phyloP scores from a whole-genome alignment of 2,329 filamentous ascomycete genomes.

The Ophiostoma australiae region DNA sequence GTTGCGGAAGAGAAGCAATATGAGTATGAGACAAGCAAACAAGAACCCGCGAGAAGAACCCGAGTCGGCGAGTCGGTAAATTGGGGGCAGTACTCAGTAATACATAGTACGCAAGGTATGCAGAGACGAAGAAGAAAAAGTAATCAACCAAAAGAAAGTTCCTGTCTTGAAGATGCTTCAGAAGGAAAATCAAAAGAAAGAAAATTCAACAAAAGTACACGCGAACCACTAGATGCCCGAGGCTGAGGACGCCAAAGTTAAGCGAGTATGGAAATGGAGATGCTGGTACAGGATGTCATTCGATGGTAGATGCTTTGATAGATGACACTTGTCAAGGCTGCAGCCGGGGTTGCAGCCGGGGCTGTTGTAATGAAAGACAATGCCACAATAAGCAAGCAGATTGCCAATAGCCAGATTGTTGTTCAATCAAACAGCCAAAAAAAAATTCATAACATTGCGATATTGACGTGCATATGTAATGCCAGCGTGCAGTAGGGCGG shows the following conservation, averaged over 20 bases:
- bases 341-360: neutral
- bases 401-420: neutral
- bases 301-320: neutral
- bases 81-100: neutral
- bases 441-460: too few species aligned
- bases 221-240: neutral
- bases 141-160: neutral
- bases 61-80: slow-evolving; percentile 10
- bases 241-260: neutral
- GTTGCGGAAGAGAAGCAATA: slow-evolving; percentile 10
- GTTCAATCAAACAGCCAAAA: neutral
- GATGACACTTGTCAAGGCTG: neutral
- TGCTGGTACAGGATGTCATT: neutral
- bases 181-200: neutral
- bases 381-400: neutral
- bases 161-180: neutral
- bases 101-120: neutral
- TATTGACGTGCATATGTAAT: slow-evolving; percentile 14
- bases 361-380: neutral
- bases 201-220: neutral
- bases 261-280: neutral
- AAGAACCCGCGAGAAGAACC: neutral
- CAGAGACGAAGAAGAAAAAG: slow-evolving; percentile 2
- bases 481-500: slow-evolving; percentile 9
- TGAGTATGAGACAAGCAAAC: slow-evolving; percentile 2